These are phyloP conservation scores for Nannizziopsis arthrosporioides DNA, from an alignment of 2,329 filamentous ascomycete species.

Conservation along the genomic window DNA sequence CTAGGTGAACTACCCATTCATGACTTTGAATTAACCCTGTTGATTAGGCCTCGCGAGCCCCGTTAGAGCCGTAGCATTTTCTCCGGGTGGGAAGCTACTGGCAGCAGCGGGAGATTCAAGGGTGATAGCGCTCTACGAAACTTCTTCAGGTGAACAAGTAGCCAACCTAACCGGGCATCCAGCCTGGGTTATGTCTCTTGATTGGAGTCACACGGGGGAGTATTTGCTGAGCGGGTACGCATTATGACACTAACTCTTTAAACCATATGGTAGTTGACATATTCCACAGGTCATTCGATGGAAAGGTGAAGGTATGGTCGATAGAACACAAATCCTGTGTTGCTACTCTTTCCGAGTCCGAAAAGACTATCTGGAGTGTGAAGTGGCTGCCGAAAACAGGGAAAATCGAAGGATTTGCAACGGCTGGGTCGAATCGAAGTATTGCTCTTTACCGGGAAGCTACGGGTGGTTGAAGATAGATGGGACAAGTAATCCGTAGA, in stretches of 20 bases:
- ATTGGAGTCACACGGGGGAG: slow-evolving; percentile 90
- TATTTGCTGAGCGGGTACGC: slow-evolving; percentile 68
- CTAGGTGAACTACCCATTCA: neutral
- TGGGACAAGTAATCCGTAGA: no score
- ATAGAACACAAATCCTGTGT: slow-evolving; percentile 74
- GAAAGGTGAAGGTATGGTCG: slow-evolving; percentile 93
- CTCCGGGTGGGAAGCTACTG: slow-evolving; percentile 68
- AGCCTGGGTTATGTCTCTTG: slow-evolving; percentile 80
- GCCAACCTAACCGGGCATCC: slow-evolving; percentile 68
- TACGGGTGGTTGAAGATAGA: slow-evolving; percentile 47
- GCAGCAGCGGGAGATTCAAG: slow-evolving; percentile 83
- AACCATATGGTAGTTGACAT: neutral
- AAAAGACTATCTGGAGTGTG: slow-evolving; percentile 71
- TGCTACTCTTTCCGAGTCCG: slow-evolving; percentile 84
- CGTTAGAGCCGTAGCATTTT: slow-evolving; percentile 76
- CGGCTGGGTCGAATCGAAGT: slow-evolving; percentile 62
- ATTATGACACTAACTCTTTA: neutral
- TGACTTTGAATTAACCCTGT: slow-evolving; percentile 24
- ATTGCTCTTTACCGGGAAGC: slow-evolving; percentile 78
- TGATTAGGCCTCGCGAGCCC: slow-evolving; percentile 68
- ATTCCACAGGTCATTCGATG: slow-evolving; percentile 57
- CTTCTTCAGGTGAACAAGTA: slow-evolving; percentile 82
- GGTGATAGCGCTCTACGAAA: slow-evolving; percentile 85
- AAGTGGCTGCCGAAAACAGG: slow-evolving; percentile 65
- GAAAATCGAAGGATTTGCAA: slow-evolving; percentile 58